A percentile compares a stretch with the other conserved stretches of the same genome.
Conservation (phyloP, 306 rosid genomes). For the Vigna unguiculata region DNA sequence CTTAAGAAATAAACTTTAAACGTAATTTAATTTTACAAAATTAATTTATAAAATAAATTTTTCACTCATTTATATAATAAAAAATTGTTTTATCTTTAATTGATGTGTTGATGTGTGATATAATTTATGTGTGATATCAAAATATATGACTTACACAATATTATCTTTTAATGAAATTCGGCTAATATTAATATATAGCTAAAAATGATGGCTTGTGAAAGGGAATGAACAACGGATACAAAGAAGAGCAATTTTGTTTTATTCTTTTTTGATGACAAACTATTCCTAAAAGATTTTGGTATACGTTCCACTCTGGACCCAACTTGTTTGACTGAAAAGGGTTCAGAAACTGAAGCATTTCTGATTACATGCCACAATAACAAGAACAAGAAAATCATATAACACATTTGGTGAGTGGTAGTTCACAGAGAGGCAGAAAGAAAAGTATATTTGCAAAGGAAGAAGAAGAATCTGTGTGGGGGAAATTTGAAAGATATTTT, state of each 20-base stretch:
- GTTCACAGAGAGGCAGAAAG: background rate
- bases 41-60: too few species aligned
- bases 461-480: conserved; percentile 22
- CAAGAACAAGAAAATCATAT: background rate
- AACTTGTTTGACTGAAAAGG: conserved; percentile 2
- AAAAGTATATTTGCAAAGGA: conserved; percentile 6
- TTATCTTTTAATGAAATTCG: too few species aligned
- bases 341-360: conserved; percentile 8
- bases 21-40: too few species aligned
- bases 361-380: background rate
- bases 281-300: background rate
- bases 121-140: too few species aligned
- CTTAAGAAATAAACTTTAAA: too few species aligned
- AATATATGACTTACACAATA: too few species aligned
- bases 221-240: conserved; percentile 27
- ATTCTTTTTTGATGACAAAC: background rate
- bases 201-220: conserved; percentile 20
- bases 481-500: conserved; percentile 21
- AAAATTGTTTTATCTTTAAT: too few species aligned
- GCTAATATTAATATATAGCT: background rate
- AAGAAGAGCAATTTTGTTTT: background rate
- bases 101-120: too few species aligned
- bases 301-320: background rate
- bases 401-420: background rate
- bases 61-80: too few species aligned